Evolutionary conservation across 371 early-diverging fungal species (phyloP).

Genomic region (Mortierella sp.): DNA sequence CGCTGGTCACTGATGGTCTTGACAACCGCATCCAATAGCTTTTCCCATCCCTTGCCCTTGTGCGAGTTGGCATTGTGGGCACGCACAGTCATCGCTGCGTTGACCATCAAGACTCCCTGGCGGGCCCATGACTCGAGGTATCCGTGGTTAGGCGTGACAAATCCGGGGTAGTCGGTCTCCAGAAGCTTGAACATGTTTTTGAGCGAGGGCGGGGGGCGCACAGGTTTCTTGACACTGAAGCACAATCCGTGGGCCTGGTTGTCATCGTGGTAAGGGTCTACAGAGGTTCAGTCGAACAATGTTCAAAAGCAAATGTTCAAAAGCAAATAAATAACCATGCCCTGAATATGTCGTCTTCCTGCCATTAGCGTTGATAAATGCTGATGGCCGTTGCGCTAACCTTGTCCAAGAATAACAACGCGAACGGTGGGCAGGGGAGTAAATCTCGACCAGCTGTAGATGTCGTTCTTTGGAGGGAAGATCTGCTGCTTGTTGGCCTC

Average conservation of each 20-base stretch:
- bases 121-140: conserved; percentile 87
- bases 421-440: conserved; percentile 76
- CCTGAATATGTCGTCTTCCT: not conserved
- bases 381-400: conserved; percentile 41
- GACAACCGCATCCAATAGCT: conserved; percentile 90
- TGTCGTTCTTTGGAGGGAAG: conserved; percentile 81
- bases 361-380: not conserved
- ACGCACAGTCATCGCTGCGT: conserved; percentile 94
- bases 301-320: not conserved
- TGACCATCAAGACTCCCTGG: conserved; percentile 96
- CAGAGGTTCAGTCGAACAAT: not conserved
- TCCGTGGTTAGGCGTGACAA: conserved; percentile 73
- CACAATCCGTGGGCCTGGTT: conserved; percentile 96
- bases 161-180: conserved; percentile 75
- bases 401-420: conserved; percentile 95
- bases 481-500: conserved; percentile 63
- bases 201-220: conserved; percentile 90
- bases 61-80: conserved; percentile 91
- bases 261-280: conserved; percentile 97
- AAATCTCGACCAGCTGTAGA: conserved; percentile 87
- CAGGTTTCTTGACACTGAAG: conserved; percentile 88
- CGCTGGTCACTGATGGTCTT: conserved; percentile 75
- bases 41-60: conserved; percentile 91
- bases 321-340: not conserved
- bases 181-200: conserved; percentile 95